A percentile compares a stretch with the other conserved stretches of the same genome.
These are phyloP conservation scores for Amanita brunnescens DNA, from an alignment of 768 basidiomycete genomes.

Conservation along the genomic window DNA sequence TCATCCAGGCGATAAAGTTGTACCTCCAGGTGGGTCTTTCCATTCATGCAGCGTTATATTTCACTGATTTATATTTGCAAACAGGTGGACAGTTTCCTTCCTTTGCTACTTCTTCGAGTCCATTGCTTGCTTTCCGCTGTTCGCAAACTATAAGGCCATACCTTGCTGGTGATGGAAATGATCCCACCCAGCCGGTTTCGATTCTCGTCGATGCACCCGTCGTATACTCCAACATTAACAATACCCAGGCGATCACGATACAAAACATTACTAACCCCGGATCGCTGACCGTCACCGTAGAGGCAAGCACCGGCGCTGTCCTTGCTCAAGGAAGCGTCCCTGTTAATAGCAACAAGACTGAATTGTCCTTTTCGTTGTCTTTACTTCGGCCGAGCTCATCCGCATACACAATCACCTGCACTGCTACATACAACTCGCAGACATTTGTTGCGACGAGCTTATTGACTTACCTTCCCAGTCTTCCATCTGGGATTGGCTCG, in stretches of 20 bases:
- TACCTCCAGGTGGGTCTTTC: conserved; percentile 31
- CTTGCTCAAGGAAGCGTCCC: conserved; percentile 37
- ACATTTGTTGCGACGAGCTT: conserved; percentile 35
- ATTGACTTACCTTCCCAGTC: conserved; percentile 42
- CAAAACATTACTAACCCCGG: conserved; percentile 14
- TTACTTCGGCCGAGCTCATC: conserved; percentile 33
- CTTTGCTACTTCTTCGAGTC: conserved; percentile 24
- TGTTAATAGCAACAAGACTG: conserved; percentile 41
- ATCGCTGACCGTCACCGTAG: conserved; percentile 34
- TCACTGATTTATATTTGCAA: not conserved
- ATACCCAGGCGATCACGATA: conserved; percentile 34
- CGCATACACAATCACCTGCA: conserved; percentile 30
- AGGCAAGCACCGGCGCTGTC: conserved; percentile 33
- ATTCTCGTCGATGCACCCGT: conserved; percentile 48
- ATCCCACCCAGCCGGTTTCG: conserved; percentile 26
- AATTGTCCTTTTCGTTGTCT: conserved; percentile 40
- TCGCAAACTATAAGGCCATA: conserved; percentile 52
- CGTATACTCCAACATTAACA: conserved; percentile 36
- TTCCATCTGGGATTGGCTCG: conserved; percentile 36
- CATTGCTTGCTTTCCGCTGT: conserved; percentile 52
- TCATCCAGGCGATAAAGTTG: conserved; percentile 30
- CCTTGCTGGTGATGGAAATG: conserved; percentile 39
- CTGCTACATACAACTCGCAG: conserved; percentile 29
- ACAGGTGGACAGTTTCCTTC: conserved; percentile 36
- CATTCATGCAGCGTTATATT: not conserved